Base-by-base conservation (phyloP, 805 yeast species). In the Ogataea polymorpha region DNA sequence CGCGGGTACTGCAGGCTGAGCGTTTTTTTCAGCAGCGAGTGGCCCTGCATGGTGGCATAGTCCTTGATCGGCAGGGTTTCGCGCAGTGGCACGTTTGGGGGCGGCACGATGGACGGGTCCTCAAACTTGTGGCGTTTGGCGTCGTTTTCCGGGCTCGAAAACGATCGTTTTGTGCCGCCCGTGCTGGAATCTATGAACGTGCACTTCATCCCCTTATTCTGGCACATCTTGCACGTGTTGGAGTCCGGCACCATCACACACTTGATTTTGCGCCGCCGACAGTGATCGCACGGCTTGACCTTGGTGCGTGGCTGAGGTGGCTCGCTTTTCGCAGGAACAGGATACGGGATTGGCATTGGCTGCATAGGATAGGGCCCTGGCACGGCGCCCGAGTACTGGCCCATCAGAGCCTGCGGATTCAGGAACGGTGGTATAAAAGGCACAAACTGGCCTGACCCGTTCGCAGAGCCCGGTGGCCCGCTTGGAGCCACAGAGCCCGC, bases 1-100 rank as follows among this genome's bases (percentile, higher is more conserved):
- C 96, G 68, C 1, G 98, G 96, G 54, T 81, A 87, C 58, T 88
- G 96, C 15, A 86, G 64, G n/a, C 86, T 75, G 23, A 82, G 67
- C 0, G 89, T 81, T 50, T 78, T 80, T 53, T 80, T 82, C 48
- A 83, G 68, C 18, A 83, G 61, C 3, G 87, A 80, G 45, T 80
- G 74, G 2, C 80, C 80, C 49, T 74, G 79, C 61, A 83, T 71
- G 29, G 70, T 59, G 1, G 86, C 72, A 59, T 84, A 83, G 58
- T 84, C 90, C 37, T 77, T 80, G 11, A 82, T 70, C 2, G 88
- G 88, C 2, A 72, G 69, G 18, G 68, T 73, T 28, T 75, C 79
- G 39, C 82, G 55, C 25, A 77, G 71, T 3, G 65, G 62, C n/a
- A 59, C 54, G 34, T 64, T 63, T 7, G 67, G 66, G 6, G 70